These are phyloP conservation scores for Fusarium verrucosum DNA, from an alignment of 2,329 filamentous ascomycete genomes.

Conservation along the genomic window DNA sequence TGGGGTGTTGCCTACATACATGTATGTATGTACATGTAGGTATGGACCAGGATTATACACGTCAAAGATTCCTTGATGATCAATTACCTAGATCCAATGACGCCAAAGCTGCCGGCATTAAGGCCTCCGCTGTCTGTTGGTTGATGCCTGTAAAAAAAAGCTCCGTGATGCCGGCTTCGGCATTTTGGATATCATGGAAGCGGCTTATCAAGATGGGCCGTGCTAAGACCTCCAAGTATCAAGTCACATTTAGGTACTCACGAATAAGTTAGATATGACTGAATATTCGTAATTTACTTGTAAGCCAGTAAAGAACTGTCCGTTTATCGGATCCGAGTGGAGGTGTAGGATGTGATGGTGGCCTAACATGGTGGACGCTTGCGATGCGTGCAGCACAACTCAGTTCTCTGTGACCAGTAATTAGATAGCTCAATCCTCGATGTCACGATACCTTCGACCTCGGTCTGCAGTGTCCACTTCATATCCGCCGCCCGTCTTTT, in stretches of 20 bases:
- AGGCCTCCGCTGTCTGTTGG: not conserved
- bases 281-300: slow-evolving; percentile 6
- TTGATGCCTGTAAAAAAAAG: not conserved
- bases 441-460: not conserved
- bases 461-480: not conserved
- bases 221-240: not conserved
- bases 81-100: slow-evolving; percentile 6
- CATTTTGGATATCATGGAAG: not conserved
- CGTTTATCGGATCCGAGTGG: slow-evolving; percentile 16
- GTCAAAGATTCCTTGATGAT: not conserved
- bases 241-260: not conserved
- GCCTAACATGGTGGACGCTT: not conserved
- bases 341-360: not conserved
- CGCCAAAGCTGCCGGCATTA: slow-evolving; percentile 9
- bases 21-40: no score
- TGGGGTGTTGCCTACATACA: slow-evolving; percentile 4
- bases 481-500: not conserved
- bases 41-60: not conserved
- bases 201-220: not conserved
- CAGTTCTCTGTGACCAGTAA: not conserved
- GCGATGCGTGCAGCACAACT: not conserved
- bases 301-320: not conserved
- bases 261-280: not conserved
- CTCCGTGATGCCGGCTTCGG: not conserved
- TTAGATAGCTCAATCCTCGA: not conserved